Base-by-base conservation (phyloP, 495 filamentous ascomycete genomes). In the Friedmanniomyces simplex region DNA sequence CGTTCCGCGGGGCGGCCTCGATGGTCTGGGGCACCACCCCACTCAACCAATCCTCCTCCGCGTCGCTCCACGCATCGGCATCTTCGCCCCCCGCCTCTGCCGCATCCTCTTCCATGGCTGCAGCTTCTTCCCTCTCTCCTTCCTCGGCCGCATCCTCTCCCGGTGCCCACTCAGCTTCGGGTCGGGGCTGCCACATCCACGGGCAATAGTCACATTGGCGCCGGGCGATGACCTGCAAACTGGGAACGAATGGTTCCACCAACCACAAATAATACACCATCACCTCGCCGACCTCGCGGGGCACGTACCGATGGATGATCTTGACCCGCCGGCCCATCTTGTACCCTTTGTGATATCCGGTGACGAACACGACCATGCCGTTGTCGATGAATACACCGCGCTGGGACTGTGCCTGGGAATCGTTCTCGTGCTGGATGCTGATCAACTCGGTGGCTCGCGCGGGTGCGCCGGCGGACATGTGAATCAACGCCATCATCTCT, bases 281-380 rank as follows among this genome's bases (percentile, higher is more conserved):
- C 39, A 54, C 30, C 52, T 54, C 52, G 18, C 16, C 52, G 11
- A 54, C 52, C 36, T 54, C 52, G 21, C 22, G 10, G 12, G 36
- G 52, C 34, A 54, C 14, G 25, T 16, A 59, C 50, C 50, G 36
- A 41, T 59, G 41, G 5, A 59, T 54, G 50, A 54, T 54, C 57
- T 54, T 59, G 28, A 59, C n/a, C 18, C 43, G 12, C 14, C 50
- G 16, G 26, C 41, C 54, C 14, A 36, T 24, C 6, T 16, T 41
- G 43, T 54, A 54, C 20, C 57, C 57, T 36, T 59, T 59, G 50
- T 59, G 50, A 37, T 59, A 59, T 48, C 12, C 24, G 16, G 50
- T 54, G n/a, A 50, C 57, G 41, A 59, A 54, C 39, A 36, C 57
- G n/a, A 59, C 39, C 57, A 54, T 43, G 7, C 39, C n/a, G 41